Evolutionary conservation across 495 filamentous ascomycete species (phyloP).

Genomic region (Penicillium ucsense): DNA sequence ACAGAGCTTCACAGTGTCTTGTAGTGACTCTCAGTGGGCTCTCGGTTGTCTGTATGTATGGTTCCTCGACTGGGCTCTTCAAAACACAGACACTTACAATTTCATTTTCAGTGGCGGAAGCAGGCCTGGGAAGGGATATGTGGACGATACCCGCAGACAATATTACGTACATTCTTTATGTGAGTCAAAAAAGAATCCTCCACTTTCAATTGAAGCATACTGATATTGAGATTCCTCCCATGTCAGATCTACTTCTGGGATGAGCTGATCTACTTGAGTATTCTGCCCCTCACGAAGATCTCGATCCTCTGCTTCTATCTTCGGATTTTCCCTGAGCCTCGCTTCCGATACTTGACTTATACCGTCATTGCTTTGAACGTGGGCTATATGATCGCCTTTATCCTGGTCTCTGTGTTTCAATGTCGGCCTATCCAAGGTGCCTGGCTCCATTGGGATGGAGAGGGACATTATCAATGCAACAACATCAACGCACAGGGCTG

Average conservation of each 20-base stretch:
- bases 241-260: conserved; percentile 21
- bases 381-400: conserved; percentile 26
- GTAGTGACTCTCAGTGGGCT: conserved; percentile 17
- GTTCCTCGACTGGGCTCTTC: neutral
- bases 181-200: conserved; percentile 3
- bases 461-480: conserved; percentile 27
- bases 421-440: conserved; percentile 32
- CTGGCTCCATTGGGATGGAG: conserved; percentile 33
- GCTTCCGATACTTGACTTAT: conserved; percentile 19
- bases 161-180: conserved; percentile 30
- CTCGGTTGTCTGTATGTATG: conserved; percentile 17
- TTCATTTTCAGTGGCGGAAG: conserved; percentile 19
- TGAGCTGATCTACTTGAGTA: conserved; percentile 26
- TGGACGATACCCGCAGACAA: conserved; percentile 39
- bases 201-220: neutral
- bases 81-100: too few species aligned
- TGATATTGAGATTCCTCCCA: neutral
- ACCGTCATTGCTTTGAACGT: conserved; percentile 27
- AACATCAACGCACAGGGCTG: conserved; percentile 34
- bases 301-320: conserved; percentile 33
- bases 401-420: conserved; percentile 32
- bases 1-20: conserved; percentile 2
- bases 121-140: conserved; percentile 36
- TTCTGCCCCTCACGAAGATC: conserved; percentile 27
- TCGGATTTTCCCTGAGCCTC: conserved; percentile 30